Evolutionary conservation across 2,329 filamentous ascomycete species (phyloP).

Genomic region (Colletotrichum tofieldiae): DNA sequence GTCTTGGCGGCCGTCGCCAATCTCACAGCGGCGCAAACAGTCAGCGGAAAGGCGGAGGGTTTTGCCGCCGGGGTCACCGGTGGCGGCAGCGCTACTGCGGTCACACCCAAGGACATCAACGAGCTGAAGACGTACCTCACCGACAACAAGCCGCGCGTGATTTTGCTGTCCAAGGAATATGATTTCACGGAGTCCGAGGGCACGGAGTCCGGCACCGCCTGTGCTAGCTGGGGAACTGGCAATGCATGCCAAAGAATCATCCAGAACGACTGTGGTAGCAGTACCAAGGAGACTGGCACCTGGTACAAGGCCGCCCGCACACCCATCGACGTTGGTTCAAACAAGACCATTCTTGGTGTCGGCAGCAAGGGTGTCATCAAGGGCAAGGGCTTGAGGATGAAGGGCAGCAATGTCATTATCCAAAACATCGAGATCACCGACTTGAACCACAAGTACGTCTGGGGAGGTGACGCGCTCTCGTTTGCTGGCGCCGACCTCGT

Average conservation of each 20-base stretch:
- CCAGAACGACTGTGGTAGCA: slow-evolving; percentile 31
- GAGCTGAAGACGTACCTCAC: slow-evolving; percentile 56
- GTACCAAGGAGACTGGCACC: slow-evolving; percentile 15
- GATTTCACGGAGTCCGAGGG: slow-evolving; percentile 48
- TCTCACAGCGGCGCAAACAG: slow-evolving; percentile 35
- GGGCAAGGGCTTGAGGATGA: slow-evolving; percentile 38
- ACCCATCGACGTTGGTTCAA: slow-evolving; percentile 34
- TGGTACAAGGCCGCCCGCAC: slow-evolving; percentile 36
- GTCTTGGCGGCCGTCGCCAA: slow-evolving; percentile 32
- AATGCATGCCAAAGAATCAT: slow-evolving; percentile 45
- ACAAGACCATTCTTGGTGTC: slow-evolving; percentile 39
- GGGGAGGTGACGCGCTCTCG: slow-evolving; percentile 38
- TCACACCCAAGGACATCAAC: slow-evolving; percentile 59
- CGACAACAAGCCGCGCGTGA: slow-evolving; percentile 45
- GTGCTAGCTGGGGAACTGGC: slow-evolving; percentile 45
- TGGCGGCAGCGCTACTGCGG: slow-evolving; percentile 62
- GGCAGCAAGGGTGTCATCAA: slow-evolving; percentile 35
- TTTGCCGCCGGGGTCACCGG: slow-evolving; percentile 63
- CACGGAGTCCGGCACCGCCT: slow-evolving; percentile 48
- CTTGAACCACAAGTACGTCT: slow-evolving; percentile 38
- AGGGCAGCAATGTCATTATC: slow-evolving; percentile 39
- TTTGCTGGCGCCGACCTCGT: slow-evolving; percentile 35
- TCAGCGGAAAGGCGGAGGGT: slow-evolving; percentile 50
- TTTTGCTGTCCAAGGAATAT: slow-evolving; percentile 48
- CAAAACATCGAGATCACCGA: slow-evolving; percentile 37